These are phyloP conservation scores for Saprolegnia parasitica DNA, from an alignment of 352 stramenopile species.

Conservation along the genomic window DNA sequence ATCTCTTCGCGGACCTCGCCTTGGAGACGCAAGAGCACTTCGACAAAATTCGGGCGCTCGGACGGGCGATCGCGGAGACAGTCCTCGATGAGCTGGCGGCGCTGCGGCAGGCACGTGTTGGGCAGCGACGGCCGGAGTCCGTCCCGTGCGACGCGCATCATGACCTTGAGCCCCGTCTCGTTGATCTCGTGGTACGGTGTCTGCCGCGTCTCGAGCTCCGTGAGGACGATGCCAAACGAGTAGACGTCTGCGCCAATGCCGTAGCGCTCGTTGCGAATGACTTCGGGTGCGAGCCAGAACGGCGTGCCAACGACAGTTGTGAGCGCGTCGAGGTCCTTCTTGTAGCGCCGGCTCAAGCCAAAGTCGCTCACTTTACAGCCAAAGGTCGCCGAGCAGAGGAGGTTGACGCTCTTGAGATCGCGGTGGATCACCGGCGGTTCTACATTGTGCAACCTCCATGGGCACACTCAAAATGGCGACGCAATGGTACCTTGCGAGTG, in stretches of 20 bases:
- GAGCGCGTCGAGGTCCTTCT: slow-evolving; percentile 75
- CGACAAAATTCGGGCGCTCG: slow-evolving; percentile 61
- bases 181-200: slow-evolving; percentile 78
- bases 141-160: slow-evolving; percentile 74
- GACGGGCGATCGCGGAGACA: slow-evolving; percentile 56
- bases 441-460: neutral
- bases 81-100: slow-evolving; percentile 65
- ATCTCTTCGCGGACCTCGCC: slow-evolving; percentile 73
- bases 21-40: slow-evolving; percentile 71
- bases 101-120: slow-evolving; percentile 45
- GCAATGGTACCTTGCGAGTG: slow-evolving; percentile 49
- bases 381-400: slow-evolving; percentile 82
- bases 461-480: neutral
- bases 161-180: slow-evolving; percentile 68
- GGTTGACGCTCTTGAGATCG: slow-evolving; percentile 86
- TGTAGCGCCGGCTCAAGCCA: slow-evolving; percentile 74
- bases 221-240: slow-evolving; percentile 86
- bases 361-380: slow-evolving; percentile 87
- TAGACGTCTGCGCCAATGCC: slow-evolving; percentile 78
- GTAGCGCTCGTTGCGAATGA: slow-evolving; percentile 84
- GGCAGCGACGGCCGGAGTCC: slow-evolving; percentile 70
- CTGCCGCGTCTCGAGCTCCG: slow-evolving; percentile 74
- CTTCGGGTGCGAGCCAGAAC: slow-evolving; percentile 84
- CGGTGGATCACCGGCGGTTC: slow-evolving; percentile 79
- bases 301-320: slow-evolving; percentile 81